Percentiles rank a stretch among this genome's conserved stretches.
These are phyloP conservation scores for Exophiala viscosa DNA, from an alignment of 2,329 filamentous ascomycete species.

Conservation along the genomic window DNA sequence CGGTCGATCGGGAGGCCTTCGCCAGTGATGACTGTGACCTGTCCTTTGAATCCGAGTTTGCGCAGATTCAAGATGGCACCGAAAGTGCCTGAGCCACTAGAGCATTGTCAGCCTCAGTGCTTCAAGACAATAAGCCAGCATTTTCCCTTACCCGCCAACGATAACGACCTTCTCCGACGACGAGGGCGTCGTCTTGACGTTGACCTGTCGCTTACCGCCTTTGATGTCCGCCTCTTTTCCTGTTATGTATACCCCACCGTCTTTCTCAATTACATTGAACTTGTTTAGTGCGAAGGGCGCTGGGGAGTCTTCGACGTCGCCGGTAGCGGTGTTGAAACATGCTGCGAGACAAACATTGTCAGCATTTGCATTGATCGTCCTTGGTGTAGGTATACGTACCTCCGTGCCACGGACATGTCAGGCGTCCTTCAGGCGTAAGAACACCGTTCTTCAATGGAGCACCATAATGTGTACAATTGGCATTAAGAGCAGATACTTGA, in stretches of 20 bases:
- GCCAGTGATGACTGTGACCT: slow-evolving; percentile 75
- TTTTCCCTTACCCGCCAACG: slow-evolving; percentile 61
- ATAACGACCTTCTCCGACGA: slow-evolving; percentile 69
- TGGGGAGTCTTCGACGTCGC: slow-evolving; percentile 92
- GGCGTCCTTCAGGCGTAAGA: slow-evolving; percentile 71
- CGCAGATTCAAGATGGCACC: slow-evolving; percentile 79
- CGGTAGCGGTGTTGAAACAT: slow-evolving; percentile 84
- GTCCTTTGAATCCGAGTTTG: slow-evolving; percentile 72
- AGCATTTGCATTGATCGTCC: not conserved
- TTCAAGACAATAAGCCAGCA: slow-evolving; percentile 1
- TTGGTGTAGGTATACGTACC: slow-evolving; percentile 51
- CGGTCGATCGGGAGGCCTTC: slow-evolving; percentile 90
- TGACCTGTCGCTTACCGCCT: slow-evolving; percentile 67
- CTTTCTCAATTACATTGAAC: slow-evolving; percentile 75
- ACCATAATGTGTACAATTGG: slow-evolving; percentile 87
- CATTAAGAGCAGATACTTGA: slow-evolving; percentile 72
- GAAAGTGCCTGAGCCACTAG: slow-evolving; percentile 73
- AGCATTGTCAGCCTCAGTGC: slow-evolving; percentile 10
- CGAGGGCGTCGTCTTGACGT: slow-evolving; percentile 64
- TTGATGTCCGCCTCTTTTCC: slow-evolving; percentile 78
- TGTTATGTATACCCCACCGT: slow-evolving; percentile 79
- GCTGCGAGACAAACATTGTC: slow-evolving; percentile 50
- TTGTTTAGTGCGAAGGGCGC: slow-evolving; percentile 80
- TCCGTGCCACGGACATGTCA: slow-evolving; percentile 97
- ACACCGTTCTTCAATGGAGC: slow-evolving; percentile 85